Evolutionary conservation across 2,329 filamentous ascomycete genomes (phyloP).

Genomic region (Zopfia rhizophila): DNA sequence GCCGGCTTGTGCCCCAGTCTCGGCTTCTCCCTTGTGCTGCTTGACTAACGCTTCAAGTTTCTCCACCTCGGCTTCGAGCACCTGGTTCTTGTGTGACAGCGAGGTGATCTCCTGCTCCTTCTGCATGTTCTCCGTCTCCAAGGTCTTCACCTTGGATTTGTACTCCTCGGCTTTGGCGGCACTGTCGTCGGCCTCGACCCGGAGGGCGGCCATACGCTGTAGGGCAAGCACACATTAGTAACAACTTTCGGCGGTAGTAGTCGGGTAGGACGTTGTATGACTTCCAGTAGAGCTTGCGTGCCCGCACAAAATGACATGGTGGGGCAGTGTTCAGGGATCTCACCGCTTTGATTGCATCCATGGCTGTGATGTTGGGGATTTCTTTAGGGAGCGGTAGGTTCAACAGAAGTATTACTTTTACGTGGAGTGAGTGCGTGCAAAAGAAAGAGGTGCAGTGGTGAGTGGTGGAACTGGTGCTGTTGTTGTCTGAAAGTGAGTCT

Average conservation of each 20-base stretch:
- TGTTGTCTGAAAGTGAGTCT: conserved; percentile 38
- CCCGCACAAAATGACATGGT: conserved; percentile 37
- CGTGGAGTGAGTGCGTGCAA: conserved; percentile 12
- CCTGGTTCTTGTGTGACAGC: conserved; percentile 91
- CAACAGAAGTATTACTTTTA: no score
- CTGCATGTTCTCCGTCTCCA: conserved; percentile 93
- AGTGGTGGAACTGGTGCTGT: conserved; percentile 18
- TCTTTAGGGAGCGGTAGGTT: conserved; percentile 6
- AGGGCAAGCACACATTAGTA: conserved; percentile 34
- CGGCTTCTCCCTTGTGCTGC: conserved; percentile 86
- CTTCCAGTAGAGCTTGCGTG: conserved; percentile 19
- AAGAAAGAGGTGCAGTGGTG: conserved; percentile 15
- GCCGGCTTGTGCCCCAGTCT: conserved; percentile 82
- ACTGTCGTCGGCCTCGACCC: conserved; percentile 90
- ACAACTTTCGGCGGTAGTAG: conserved; percentile 2
- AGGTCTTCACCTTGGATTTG: conserved; percentile 82
- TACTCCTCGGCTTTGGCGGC: conserved; percentile 86
- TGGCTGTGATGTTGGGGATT: conserved; percentile 51
- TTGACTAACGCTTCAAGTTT: conserved; percentile 87
- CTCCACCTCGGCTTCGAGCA: conserved; percentile 90
- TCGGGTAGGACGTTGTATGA: conserved; percentile 2
- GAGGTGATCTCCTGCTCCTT: conserved; percentile 99
- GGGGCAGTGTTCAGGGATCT: conserved; percentile 58
- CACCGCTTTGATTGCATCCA: conserved; percentile 93
- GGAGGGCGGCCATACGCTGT: conserved; percentile 95